These are phyloP conservation scores for Thelephora aurantiotincta DNA, from an alignment of 768 basidiomycete species.

Conservation along the genomic window DNA sequence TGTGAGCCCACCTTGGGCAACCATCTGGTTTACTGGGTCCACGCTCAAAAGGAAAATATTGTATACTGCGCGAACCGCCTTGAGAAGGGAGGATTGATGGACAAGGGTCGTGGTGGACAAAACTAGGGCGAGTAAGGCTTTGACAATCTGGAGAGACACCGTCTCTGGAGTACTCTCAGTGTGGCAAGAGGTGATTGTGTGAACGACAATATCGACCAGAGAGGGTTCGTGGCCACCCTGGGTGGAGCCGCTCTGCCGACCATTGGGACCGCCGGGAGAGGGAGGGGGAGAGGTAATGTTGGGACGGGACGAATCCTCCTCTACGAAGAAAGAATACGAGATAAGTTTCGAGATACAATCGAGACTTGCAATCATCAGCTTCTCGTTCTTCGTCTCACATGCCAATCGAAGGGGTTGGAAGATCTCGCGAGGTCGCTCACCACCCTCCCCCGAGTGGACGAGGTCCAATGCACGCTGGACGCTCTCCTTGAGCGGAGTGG, in stretches of 20 bases:
- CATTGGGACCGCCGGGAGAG: slow-evolving; percentile 39
- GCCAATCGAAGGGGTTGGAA: slow-evolving; percentile 94
- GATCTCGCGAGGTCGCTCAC: slow-evolving; percentile 70
- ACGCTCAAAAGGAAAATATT: slow-evolving; percentile 90
- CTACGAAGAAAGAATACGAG: slow-evolving; percentile 92
- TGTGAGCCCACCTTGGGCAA: slow-evolving; percentile 93
- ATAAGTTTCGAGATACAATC: slow-evolving; percentile 97
- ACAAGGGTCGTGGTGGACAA: slow-evolving; percentile 78
- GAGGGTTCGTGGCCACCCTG: slow-evolving; percentile 45
- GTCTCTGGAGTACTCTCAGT: slow-evolving; percentile 78
- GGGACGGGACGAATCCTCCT: slow-evolving; percentile 29
- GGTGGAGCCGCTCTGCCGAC: slow-evolving; percentile 30
- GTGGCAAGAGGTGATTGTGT: slow-evolving; percentile 89
- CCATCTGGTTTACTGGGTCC: slow-evolving; percentile 90
- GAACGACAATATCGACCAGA: slow-evolving; percentile 84
- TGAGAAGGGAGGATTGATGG: slow-evolving; percentile 91
- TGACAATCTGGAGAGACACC: slow-evolving; percentile 93
- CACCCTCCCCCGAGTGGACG: slow-evolving; percentile 60
- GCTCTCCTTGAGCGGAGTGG: slow-evolving; percentile 67
- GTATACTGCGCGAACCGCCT: slow-evolving; percentile 95
- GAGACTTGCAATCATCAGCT: slow-evolving; percentile 90
- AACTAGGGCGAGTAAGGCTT: slow-evolving; percentile 81
- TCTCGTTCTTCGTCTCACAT: slow-evolving; percentile 89
- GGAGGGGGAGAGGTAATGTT: slow-evolving; percentile 61
- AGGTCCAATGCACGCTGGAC: slow-evolving; percentile 74